These are phyloP conservation scores for Fallopia convolvulus DNA, from an alignment of 148 eudicot species.

Conservation along the genomic window DNA sequence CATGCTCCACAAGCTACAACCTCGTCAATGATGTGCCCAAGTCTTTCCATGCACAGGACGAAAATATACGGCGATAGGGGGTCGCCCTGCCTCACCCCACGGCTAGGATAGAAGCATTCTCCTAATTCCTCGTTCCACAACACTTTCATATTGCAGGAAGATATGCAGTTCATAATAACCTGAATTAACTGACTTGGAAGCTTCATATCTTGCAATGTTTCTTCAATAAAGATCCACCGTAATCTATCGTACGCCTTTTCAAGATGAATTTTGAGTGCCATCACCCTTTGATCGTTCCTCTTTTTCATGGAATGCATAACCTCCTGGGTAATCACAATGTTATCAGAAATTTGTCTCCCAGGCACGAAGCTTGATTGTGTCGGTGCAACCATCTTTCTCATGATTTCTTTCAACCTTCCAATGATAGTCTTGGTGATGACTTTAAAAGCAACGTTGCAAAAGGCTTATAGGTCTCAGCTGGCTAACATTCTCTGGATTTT, in stretches of 20 bases:
- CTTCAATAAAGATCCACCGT: not conserved
- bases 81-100: not conserved
- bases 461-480: not conserved
- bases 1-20: not conserved
- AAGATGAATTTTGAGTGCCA: not conserved
- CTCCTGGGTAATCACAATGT: not conserved
- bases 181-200: not conserved
- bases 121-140: not conserved
- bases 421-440: not conserved
- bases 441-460: not conserved
- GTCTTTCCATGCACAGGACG: not conserved
- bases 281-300: not conserved
- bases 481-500: not conserved
- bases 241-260: not conserved
- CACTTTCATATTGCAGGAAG: not conserved
- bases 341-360: not conserved
- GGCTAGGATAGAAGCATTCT: not conserved
- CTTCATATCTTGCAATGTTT: not conserved
- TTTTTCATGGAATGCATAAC: not conserved
- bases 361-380: not conserved
- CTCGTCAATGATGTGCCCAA: not conserved
- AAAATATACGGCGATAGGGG: not conserved
- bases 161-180: not conserved
- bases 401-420: not conserved
- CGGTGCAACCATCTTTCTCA: not conserved